Base-by-base conservation (phyloP, 345 rosid genomes). In the Moricandia arvensis region DNA sequence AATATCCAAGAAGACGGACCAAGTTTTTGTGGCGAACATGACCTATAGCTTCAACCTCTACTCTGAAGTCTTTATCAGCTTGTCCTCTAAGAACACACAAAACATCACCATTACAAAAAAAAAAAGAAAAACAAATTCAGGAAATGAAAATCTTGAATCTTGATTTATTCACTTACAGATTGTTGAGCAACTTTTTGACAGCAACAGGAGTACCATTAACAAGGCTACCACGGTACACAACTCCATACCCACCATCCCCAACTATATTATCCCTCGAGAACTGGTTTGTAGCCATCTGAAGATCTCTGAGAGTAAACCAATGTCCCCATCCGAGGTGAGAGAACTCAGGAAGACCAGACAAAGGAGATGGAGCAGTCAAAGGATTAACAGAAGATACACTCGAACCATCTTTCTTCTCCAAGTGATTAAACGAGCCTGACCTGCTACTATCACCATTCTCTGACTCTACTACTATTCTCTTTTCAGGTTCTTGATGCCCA, bases 311-410 rank as follows among this genome's bases (percentile, higher is more conserved):
- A 38, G 97, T 93, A 74, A 93, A 93, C 98, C 98, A 93, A 64
- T 91, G 98, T 34, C 98, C 98, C 98, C 98, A 93, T 26, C 97
- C 98, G 0, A 93, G 84, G 33, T 87, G 94, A 29, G 98, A 93
- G 75, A 91, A 87, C 79, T 93, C 97, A 15, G 97, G 97, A 66
- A 91, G 82, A 41, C 96, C 97, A 43, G 90, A 84, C 73, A 90
- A 84, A 54, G 98, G 98, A 16, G 97, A 93, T 37, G 96, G 89
- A 8, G 93, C 83, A 15, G 94, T 85, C 80, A 91, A 29, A 30
- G 90, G 86, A 85, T 86, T 88, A 18, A 66, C 76, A 67, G 84
- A 89, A 85, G 89, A 86, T 8, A 86, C 87, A 4, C 77, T 72
- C 1, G 77, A 72, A 0, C 75, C 85, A 17, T 74, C 81, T 37